These are phyloP conservation scores for Miscanthus lutarioriparius DNA, from an alignment of 176 grass and related monocot species.

Conservation along the genomic window DNA sequence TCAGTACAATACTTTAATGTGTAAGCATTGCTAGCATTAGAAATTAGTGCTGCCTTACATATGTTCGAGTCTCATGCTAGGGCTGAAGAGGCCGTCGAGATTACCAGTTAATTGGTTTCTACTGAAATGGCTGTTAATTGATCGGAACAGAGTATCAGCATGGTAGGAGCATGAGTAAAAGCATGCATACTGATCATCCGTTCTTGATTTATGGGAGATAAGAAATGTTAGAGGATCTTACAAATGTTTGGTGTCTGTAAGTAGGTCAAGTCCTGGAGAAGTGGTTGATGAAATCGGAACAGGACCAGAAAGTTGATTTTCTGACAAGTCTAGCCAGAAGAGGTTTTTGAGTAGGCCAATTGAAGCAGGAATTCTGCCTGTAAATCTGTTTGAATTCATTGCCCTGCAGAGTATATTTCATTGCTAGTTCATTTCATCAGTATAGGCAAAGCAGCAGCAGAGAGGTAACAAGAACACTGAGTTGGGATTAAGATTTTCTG, in stretches of 20 bases:
- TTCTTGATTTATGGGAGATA: background rate
- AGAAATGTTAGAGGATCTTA: constrained; percentile 26
- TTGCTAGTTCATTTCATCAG: background rate
- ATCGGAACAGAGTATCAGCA: background rate
- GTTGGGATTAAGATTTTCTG: background rate
- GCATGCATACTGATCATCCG: background rate
- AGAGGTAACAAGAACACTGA: constrained; percentile 5
- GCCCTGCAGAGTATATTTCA: constrained; percentile 42
- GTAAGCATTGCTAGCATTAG: background rate
- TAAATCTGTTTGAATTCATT: constrained; percentile 50
- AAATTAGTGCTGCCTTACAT: constrained; percentile 42
- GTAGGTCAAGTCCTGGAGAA: constrained; percentile 47
- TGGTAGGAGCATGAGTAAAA: background rate
- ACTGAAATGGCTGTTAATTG: constrained; percentile 53
- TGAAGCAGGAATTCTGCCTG: constrained; percentile 49
- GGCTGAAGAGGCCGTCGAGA: constrained; percentile 41
- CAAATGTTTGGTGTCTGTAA: constrained; percentile 45
- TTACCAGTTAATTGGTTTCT: constrained; percentile 44
- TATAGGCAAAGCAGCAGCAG: constrained; percentile 14
- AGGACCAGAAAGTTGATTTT: constrained; percentile 46
- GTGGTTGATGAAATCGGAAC: constrained; percentile 44
- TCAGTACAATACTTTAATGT: background rate
- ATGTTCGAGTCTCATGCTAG: constrained; percentile 46
- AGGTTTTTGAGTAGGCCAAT: constrained; percentile 49
- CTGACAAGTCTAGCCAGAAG: constrained; percentile 44